phyloP scores from a whole-genome alignment of 1,284 basidiomycete genomes.

The Caloboletus inedulis region DNA sequence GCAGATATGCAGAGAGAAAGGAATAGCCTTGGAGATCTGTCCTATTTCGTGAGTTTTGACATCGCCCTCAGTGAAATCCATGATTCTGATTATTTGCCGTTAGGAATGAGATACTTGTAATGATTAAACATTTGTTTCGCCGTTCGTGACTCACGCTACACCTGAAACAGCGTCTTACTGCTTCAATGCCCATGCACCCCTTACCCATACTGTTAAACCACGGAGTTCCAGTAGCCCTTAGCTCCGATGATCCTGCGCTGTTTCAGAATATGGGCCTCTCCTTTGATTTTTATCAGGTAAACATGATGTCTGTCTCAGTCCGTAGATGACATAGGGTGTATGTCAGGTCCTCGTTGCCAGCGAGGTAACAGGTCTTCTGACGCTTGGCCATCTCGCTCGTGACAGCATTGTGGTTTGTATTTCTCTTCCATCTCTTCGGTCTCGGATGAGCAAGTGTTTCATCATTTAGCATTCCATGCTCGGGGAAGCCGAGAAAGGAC shows the following conservation, averaged over 20 bases:
- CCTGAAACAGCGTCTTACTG: constrained; percentile 47
- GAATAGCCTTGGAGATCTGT: constrained; percentile 69
- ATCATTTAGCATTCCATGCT: constrained; percentile 51
- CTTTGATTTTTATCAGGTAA: constrained; percentile 68
- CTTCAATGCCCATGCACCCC: constrained; percentile 74
- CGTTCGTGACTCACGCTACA: background rate
- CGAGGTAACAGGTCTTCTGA: constrained; percentile 59
- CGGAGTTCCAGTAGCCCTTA: constrained; percentile 65
- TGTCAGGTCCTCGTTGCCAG: constrained; percentile 55
- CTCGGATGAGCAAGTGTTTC: constrained; percentile 1
- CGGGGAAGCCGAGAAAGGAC: constrained; percentile 44
- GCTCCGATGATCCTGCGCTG: constrained; percentile 71
- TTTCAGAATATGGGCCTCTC: constrained; percentile 76
- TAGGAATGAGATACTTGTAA: constrained; percentile 68
- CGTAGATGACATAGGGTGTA: background rate
- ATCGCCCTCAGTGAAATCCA: background rate
- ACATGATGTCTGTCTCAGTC: background rate
- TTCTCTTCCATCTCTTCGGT: background rate
- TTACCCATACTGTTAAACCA: constrained; percentile 65
- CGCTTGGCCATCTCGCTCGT: constrained; percentile 56
- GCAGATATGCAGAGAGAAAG: constrained; percentile 58
- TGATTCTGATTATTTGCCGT: constrained; percentile 9
- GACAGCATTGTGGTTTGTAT: constrained; percentile 59
- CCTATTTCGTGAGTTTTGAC: constrained; percentile 58
- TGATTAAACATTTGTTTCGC: constrained; percentile 8